Evolutionary conservation across 1,284 basidiomycete genomes (phyloP).

Genomic region (Cutaneotrichosporon daszewskae): DNA sequence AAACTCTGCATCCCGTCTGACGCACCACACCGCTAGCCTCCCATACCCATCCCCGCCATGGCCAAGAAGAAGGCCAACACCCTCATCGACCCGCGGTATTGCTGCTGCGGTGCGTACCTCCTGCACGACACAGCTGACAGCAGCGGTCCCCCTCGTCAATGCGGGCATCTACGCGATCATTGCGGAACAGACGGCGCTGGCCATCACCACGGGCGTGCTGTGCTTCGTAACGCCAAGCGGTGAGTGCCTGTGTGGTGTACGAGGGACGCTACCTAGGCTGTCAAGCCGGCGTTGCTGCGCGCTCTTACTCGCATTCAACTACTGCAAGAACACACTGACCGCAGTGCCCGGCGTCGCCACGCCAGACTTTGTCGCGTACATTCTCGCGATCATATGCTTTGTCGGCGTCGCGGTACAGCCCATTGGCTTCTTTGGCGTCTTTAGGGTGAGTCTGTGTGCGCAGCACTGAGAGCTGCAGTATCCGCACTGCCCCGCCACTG

Average conservation of each 20-base stretch:
- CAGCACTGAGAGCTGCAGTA: no score
- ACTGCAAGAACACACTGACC: not conserved
- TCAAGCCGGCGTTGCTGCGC: not conserved
- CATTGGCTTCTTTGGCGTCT: constrained; percentile 75
- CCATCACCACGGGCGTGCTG: constrained; percentile 66
- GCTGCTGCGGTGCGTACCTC: constrained; percentile 40
- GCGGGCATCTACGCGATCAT: constrained; percentile 77
- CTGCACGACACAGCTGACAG: not conserved
- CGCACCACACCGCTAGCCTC: not conserved
- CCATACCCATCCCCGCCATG: constrained; percentile 52
- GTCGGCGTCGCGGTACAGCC: constrained; percentile 65
- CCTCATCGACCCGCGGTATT: constrained; percentile 42
- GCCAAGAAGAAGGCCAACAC: constrained; percentile 23
- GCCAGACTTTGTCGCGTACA: constrained; percentile 64
- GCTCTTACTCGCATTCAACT: no score
- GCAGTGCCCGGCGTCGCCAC: constrained; percentile 77
- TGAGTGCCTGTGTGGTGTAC: constrained; percentile 12
- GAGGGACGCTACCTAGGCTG: not conserved
- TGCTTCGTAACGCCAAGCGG: constrained; percentile 64
- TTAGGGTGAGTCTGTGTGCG: no score
- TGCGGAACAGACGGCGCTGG: constrained; percentile 65
- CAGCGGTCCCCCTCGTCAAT: constrained; percentile 76
- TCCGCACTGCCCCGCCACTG: not conserved
- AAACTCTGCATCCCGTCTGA: no score
- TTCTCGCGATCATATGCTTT: constrained; percentile 71